These are phyloP conservation scores for Lasiodiplodia sp. DNA, from an alignment of 2,329 filamentous ascomycete genomes.

Conservation along the genomic window DNA sequence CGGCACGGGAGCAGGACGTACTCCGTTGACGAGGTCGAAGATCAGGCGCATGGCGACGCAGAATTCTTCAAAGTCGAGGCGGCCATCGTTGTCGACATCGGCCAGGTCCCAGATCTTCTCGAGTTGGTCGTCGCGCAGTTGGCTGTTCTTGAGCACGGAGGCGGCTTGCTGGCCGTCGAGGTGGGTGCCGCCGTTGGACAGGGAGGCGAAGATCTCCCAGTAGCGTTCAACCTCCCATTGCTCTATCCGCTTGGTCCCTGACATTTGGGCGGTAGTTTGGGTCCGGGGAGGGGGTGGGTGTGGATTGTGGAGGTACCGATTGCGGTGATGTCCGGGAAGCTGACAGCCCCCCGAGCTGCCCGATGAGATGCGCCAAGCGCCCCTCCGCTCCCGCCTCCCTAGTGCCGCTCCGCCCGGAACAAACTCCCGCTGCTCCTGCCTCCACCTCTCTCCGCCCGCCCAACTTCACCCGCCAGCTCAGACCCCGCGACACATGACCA, in stretches of 20 bases:
- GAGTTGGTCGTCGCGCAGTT: slow-evolving; percentile 81
- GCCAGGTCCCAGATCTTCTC: slow-evolving; percentile 97
- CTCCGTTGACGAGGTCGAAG: slow-evolving; percentile 95
- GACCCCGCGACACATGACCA: neutral
- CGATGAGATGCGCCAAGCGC: slow-evolving; percentile 22
- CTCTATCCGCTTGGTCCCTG: slow-evolving; percentile 64
- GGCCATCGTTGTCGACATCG: slow-evolving; percentile 96
- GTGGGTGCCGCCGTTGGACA: slow-evolving; percentile 68
- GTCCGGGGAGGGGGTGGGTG: neutral
- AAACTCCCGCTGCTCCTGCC: neutral
- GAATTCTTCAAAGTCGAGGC: slow-evolving; percentile 98
- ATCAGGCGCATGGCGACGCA: slow-evolving; percentile 98
- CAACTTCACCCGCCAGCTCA: neutral
- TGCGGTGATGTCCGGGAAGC: slow-evolving; percentile 2
- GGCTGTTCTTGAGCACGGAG: slow-evolving; percentile 75
- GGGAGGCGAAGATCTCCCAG: slow-evolving; percentile 79
- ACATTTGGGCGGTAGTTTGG: slow-evolving; percentile 37
- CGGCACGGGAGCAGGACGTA: slow-evolving; percentile 53
- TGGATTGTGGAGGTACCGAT: slow-evolving; percentile 10
- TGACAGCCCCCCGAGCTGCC: slow-evolving; percentile 14
- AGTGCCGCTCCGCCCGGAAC: slow-evolving; percentile 7
- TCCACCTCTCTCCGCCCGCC: neutral
- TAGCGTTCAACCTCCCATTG: slow-evolving; percentile 79
- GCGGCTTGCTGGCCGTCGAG: slow-evolving; percentile 75
- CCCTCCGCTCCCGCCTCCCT: neutral